Conservation (phyloP, 495 filamentous ascomycete species). For the Gamarada debralockiae region DNA sequence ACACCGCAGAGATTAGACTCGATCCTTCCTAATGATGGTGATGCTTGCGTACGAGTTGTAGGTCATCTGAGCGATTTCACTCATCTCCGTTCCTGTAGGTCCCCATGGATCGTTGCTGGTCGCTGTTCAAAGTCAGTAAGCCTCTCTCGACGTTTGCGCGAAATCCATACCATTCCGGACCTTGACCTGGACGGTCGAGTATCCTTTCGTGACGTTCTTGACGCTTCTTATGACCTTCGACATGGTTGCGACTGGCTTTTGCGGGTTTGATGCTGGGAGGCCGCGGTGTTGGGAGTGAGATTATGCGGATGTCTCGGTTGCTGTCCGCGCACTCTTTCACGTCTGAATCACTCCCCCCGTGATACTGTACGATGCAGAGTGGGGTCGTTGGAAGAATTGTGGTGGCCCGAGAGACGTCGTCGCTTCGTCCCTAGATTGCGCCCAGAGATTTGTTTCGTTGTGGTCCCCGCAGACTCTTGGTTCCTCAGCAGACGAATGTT, state of each 20-base stretch:
- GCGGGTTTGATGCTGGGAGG: neutral
- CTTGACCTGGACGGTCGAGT: conserved; percentile 95
- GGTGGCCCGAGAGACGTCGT: conserved; percentile 4
- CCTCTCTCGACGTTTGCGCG: neutral
- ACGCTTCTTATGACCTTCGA: conserved; percentile 97
- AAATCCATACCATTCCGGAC: conserved; percentile 89
- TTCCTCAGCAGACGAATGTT: neutral
- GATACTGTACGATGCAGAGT: neutral
- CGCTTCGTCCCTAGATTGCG: conserved; percentile 3
- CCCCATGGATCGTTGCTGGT: conserved; percentile 99
- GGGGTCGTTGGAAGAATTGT: neutral
- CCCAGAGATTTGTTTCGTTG: neutral
- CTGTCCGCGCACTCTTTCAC: neutral
- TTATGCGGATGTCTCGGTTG: neutral
- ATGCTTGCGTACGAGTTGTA: conserved; percentile 81
- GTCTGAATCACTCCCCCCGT: conserved; percentile 2
- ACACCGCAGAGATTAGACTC: conserved; percentile 13
- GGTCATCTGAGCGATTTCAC: conserved; percentile 95
- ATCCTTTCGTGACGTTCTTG: conserved; percentile 99
- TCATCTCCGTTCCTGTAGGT: conserved; percentile 97
- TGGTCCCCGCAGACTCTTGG: conserved; percentile 6
- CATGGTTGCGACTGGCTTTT: conserved; percentile 58
- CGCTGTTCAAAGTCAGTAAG: conserved; percentile 48
- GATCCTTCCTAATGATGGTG: too few species aligned
- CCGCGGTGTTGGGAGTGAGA: neutral